Evolutionary conservation across 1,284 basidiomycete species (phyloP).

Genomic region (Anthracocystis walkeri): DNA sequence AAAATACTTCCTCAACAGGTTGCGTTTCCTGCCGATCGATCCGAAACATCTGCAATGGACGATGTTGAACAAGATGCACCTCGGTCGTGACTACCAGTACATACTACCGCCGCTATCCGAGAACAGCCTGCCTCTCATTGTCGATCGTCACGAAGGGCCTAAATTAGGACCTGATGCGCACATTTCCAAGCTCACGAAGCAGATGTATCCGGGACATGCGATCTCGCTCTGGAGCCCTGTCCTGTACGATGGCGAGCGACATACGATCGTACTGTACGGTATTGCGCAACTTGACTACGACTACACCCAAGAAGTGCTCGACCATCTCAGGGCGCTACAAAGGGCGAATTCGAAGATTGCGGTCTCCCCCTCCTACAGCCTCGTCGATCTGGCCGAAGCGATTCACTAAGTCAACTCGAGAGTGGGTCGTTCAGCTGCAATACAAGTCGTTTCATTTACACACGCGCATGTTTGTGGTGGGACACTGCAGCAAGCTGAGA

Average conservation of each 20-base stretch:
- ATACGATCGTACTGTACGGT: constrained; percentile 10
- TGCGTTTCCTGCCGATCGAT: constrained; percentile 15
- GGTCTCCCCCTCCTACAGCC: background rate
- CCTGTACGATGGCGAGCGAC: background rate
- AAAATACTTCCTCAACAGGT: constrained; percentile 5
- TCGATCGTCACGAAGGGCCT: background rate
- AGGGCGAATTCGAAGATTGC: background rate
- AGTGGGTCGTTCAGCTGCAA: too few relatives aligned
- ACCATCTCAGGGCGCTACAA: background rate
- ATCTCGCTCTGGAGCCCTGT: constrained; percentile 12
- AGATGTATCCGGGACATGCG: background rate
- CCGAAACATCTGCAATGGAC: background rate
- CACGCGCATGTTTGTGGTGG: too few relatives aligned
- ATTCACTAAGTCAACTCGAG: too few relatives aligned
- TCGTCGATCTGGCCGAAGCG: background rate
- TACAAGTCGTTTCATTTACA: too few relatives aligned
- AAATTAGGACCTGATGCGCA: too few relatives aligned
- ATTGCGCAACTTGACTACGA: background rate
- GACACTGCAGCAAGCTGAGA: too few relatives aligned
- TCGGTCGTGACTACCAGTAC: background rate
- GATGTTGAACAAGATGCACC: background rate
- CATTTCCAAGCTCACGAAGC: background rate
- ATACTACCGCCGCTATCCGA: background rate
- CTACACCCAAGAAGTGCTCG: background rate
- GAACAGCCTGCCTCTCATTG: background rate